These are phyloP conservation scores for Rhododendron williamsianum DNA, from an alignment of 148 eudicot genomes.

Conservation along the genomic window DNA sequence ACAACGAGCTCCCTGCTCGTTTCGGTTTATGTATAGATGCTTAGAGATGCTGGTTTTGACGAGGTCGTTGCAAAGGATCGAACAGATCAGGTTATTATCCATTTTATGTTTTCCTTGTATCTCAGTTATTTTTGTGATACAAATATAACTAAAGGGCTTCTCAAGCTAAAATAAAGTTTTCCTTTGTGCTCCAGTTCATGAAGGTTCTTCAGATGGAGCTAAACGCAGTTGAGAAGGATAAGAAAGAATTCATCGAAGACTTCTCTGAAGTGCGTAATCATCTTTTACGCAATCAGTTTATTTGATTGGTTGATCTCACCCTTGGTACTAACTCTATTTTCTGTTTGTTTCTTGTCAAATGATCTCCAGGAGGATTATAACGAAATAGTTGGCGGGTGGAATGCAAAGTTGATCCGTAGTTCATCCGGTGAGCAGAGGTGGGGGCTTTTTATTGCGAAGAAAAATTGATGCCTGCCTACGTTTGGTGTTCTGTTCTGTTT, in stretches of 20 bases:
- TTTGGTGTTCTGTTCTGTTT: background rate
- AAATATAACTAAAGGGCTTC: background rate
- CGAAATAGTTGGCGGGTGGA: constrained; percentile 90
- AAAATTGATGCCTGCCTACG: constrained; percentile 22
- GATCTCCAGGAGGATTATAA: constrained; percentile 59
- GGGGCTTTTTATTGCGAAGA: constrained; percentile 84
- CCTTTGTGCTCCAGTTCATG: constrained; percentile 50
- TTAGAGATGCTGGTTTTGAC: constrained; percentile 78
- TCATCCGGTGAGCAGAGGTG: constrained; percentile 85
- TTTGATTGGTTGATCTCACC: background rate
- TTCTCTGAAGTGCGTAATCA: constrained; percentile 70
- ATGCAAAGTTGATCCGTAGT: constrained; percentile 66
- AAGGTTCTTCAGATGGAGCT: constrained; percentile 69
- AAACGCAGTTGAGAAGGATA: constrained; percentile 61
- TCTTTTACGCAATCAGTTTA: background rate
- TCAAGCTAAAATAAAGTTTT: background rate
- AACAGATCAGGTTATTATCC: constrained; percentile 64
- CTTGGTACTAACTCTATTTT: background rate
- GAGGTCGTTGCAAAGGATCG: constrained; percentile 91
- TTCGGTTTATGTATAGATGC: constrained; percentile 54
- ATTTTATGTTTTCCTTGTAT: background rate
- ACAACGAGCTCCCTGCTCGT: background rate
- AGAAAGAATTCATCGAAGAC: constrained; percentile 62
- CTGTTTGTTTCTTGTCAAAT: background rate
- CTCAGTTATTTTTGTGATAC: background rate